Evolutionary conservation across 2,329 filamentous ascomycete species (phyloP), one percentile per base, ranked within the genome.

Genomic region (Penicillium sp.): DNA sequence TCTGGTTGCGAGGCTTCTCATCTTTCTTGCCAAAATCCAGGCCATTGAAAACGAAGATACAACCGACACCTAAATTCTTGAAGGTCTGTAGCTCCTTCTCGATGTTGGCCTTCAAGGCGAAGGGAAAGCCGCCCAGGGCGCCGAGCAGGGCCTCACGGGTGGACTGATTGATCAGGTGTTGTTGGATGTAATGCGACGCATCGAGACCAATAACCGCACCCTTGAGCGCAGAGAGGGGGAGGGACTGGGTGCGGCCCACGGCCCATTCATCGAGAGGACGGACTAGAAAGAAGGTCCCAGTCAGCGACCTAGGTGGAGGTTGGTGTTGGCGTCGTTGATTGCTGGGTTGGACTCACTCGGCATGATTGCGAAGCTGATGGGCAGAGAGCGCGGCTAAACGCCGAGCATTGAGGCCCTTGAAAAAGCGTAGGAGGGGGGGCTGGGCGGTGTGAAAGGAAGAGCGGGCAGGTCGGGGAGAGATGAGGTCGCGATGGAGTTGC

Each of bases 41-140:
- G 38, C 95, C 95, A 75, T 94, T 91, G 78, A 99, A 99, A 55
- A 99, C 84, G 76, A 99, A 98, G 65, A 96, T 81, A 1, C 91
- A 91, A n/a, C 82, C 86, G 55, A 96, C 89, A 22, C 86, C 85
- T 70, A 88, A 81, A 49, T 84, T 83, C 62, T 87, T 85, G 83
- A 95, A 92, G 60, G 82, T 81, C 62, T 90, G 84, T 33, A 99
- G 81, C 69, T 96, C 91, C 54, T 85, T 84, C 73, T 91, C 87
- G 65, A 99, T 89, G 71, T 90, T 89, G 66, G 81, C 82, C 76
- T 86, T 86, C 72, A 98, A 84, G 56, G 90, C 90, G 62, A 91
- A 87, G 2, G 94, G 95, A 63, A 94, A 85, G 60, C 95, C 95
- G 53, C 94, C 95, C 52, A 98, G 86, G 25, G 95, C 95, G 58